Evolutionary conservation across 371 early-diverging fungal genomes (phyloP).

Genomic region (Rhizoclosmatium hyalinum): DNA sequence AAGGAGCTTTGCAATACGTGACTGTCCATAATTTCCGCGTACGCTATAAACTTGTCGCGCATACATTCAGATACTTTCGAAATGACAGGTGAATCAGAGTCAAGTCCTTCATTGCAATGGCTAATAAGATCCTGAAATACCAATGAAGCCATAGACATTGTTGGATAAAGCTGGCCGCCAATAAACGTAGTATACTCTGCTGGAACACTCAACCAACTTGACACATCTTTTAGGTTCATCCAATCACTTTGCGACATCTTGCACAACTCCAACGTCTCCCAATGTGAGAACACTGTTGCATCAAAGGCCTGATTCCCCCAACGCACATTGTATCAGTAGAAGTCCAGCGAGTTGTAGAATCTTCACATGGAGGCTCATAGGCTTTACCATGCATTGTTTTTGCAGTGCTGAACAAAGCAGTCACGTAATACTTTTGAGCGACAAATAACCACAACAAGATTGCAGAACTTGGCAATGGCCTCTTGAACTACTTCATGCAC

Average conservation of each 20-base stretch:
- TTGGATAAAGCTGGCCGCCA: not conserved
- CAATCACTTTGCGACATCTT: not conserved
- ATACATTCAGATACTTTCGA: not conserved
- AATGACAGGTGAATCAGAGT: not conserved
- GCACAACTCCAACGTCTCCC: not conserved
- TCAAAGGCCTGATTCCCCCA: not conserved
- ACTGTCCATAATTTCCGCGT: not conserved
- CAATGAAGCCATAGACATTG: not conserved
- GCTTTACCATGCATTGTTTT: not conserved
- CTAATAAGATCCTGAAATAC: not conserved
- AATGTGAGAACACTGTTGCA: not conserved
- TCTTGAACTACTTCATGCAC: not conserved
- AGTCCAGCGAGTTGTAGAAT: not conserved
- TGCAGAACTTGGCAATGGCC: not conserved
- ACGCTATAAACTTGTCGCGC: not conserved
- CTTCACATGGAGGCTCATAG: not conserved
- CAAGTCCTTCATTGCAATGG: not conserved
- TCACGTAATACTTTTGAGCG: not conserved
- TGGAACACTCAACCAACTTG: not conserved
- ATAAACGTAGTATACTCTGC: not conserved
- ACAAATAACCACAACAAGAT: not conserved
- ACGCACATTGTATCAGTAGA: not conserved
- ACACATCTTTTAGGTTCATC: not conserved
- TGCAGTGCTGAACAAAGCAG: not conserved
- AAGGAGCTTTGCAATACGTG: not conserved